These are phyloP conservation scores for Fusarium sp. DNA, from an alignment of 2,329 filamentous ascomycete genomes.

Conservation along the genomic window DNA sequence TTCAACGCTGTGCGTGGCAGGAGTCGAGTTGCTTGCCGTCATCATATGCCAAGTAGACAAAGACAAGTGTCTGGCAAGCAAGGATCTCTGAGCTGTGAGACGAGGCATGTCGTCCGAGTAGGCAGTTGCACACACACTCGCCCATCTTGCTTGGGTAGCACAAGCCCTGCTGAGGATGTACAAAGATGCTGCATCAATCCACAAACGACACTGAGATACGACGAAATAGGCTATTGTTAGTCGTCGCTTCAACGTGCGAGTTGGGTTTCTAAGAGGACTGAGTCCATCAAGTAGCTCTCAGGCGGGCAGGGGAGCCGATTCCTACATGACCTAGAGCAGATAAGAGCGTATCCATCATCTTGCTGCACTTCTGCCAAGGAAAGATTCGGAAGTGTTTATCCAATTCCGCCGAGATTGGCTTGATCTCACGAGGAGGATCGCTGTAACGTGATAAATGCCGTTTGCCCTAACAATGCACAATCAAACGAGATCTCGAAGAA, in stretches of 20 bases:
- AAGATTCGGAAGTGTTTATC: too few species aligned
- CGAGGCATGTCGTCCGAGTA: conserved; percentile 30
- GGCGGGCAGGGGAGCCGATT: too few species aligned
- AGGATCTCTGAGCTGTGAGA: conserved; percentile 26
- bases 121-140: conserved; percentile 29
- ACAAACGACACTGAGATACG: conserved; percentile 16
- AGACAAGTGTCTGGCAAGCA: conserved; percentile 18
- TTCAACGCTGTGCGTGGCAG: neutral
- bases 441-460: conserved; percentile 38
- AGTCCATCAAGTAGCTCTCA: too few species aligned
- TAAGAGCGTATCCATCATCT: too few species aligned
- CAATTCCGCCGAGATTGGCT: too few species aligned
- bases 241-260: conserved; percentile 9
- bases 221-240: conserved; percentile 28
- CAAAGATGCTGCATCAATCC: conserved; percentile 40
- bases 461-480: conserved; percentile 45
- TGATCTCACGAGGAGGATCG: neutral
- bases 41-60: conserved; percentile 1
- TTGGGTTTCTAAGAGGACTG: neutral
- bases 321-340: too few species aligned
- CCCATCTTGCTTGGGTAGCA: conserved; percentile 9
- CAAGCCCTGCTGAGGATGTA: conserved; percentile 34
- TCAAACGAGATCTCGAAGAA: conserved; percentile 48
- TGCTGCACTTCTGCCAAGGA: too few species aligned
- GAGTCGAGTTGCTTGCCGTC: conserved; percentile 12